Conservation (phyloP, 202 grass and related monocot genomes). For the Elaeis oleifera region DNA sequence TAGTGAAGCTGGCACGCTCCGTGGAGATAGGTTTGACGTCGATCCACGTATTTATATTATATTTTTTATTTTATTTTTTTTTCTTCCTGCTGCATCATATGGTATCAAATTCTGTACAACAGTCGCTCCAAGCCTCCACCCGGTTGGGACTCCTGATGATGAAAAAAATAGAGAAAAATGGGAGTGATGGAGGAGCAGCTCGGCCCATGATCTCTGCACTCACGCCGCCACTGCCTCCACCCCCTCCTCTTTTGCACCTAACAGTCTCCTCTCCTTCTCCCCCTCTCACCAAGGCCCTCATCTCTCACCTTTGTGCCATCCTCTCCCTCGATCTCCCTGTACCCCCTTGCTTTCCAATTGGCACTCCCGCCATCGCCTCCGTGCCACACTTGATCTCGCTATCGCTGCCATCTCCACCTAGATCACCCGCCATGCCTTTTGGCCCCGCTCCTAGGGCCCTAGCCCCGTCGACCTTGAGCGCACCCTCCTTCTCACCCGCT, state of each 20-base stretch:
- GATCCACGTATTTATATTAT: too few relatives aligned
- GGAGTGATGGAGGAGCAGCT: too few relatives aligned
- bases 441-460: conserved; percentile 5
- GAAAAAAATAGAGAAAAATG: too few relatives aligned
- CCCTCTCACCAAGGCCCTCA: conserved; percentile 7
- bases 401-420: neutral
- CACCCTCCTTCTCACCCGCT: conserved; percentile 36
- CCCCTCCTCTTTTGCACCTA: conserved; percentile 1
- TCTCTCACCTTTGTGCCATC: conserved; percentile 52
- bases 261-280: conserved; percentile 10
- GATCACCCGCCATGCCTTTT: conserved; percentile 7
- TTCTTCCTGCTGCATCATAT: too few relatives aligned
- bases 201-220: conserved; percentile 32
- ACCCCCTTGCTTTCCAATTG: conserved; percentile 55
- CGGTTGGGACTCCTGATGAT: too few relatives aligned
- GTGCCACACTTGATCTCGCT: neutral
- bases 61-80: too few relatives aligned
- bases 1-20: too few relatives aligned
- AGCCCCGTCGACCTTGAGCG: conserved; percentile 17
- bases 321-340: conserved; percentile 54
- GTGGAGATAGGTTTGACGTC: too few relatives aligned
- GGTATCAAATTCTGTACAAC: too few relatives aligned
- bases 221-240: conserved; percentile 39
- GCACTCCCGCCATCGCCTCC: conserved; percentile 13
- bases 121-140: too few relatives aligned